Conservation (phyloP, 208 protist species). For the Naegleria fowleri region DNA sequence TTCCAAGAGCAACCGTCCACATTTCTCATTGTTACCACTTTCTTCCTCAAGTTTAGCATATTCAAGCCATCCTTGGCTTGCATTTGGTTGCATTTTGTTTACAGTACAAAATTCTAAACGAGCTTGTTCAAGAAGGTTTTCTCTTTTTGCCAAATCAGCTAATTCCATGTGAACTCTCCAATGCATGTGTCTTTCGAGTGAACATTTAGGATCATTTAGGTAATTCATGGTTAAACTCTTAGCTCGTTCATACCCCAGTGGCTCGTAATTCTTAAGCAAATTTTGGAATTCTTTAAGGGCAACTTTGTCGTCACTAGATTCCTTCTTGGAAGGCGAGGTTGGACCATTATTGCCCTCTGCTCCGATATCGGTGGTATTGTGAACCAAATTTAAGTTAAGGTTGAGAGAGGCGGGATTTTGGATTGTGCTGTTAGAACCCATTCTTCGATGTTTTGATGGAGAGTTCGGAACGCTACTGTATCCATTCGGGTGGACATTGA, state of each 20-base stretch:
- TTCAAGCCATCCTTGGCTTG: conserved; percentile 60
- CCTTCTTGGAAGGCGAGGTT: background rate
- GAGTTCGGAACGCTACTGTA: background rate
- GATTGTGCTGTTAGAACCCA: background rate
- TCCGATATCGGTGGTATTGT: no score
- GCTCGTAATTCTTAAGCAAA: background rate
- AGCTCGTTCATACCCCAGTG: background rate
- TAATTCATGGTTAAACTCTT: background rate
- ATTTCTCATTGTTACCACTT: conserved; percentile 50
- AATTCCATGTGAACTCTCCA: conserved; percentile 65
- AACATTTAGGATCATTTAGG: conserved; percentile 28
- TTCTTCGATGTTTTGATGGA: background rate
- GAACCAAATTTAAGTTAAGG: background rate
- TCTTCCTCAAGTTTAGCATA: conserved; percentile 75
- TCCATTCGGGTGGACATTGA: background rate
- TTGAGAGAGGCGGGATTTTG: background rate
- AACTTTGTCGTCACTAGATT: background rate
- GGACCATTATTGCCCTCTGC: background rate
- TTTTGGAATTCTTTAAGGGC: background rate
- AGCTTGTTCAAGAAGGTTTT: conserved; percentile 53
- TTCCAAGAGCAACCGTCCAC: conserved; percentile 40
- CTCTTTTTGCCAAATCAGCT: conserved; percentile 60
- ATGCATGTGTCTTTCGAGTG: conserved; percentile 34
- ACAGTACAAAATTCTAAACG: conserved; percentile 47
- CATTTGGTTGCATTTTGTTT: conserved; percentile 48